Base-by-base conservation (phyloP, 441 rosid species). In the Eutrema salsugineum region DNA sequence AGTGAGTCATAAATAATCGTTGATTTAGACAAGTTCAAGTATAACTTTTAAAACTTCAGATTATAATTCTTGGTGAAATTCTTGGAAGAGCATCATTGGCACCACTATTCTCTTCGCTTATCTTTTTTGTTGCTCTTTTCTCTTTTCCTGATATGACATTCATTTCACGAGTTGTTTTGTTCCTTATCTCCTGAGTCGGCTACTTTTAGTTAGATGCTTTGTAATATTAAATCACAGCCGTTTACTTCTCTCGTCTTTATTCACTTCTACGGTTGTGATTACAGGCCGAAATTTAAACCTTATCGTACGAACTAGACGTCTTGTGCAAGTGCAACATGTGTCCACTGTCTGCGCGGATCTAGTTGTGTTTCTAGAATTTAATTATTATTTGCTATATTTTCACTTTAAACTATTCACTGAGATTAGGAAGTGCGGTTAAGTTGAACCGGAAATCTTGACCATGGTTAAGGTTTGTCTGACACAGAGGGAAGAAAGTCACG, bases 161-260 rank as follows among this genome's bases (percentile, higher is more conserved):
- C 60, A 75, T 36, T 68, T 62, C 79, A 68, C 75, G 75, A 75
- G 79, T 68, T 75, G 78, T 75, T 68, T 75, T 61, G 79, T 62
- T 63, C 75, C 47, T 20, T 30, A 30, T 62, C 70, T 62, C 74
- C 74, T 44, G 75, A 75, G 70, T 75, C 70, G 79, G 66, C 75
- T 75, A 40, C 71, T 63, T 76, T 76, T 76, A n/a, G 38, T 63
- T 55, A 53, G 75, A 62, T 68, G 60, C 66, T 54, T 68, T 68
- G 44, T 38, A 42, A 17, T 9, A 5, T 61, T 16, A 54, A 28
- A 75, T 68, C 65, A 27, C 8, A 62, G n/a, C 70, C 65, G 60
- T 62, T n/a, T 38, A 15, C 32, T 75, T 48, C 8, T 50, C 35
- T 3, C 17, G 30, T 54, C 47, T 30, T 39, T 38, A 46, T 46